Evolutionary conservation across 2,329 filamentous ascomycete genomes (phyloP).

Genomic region (Alternaria gansuensis): DNA sequence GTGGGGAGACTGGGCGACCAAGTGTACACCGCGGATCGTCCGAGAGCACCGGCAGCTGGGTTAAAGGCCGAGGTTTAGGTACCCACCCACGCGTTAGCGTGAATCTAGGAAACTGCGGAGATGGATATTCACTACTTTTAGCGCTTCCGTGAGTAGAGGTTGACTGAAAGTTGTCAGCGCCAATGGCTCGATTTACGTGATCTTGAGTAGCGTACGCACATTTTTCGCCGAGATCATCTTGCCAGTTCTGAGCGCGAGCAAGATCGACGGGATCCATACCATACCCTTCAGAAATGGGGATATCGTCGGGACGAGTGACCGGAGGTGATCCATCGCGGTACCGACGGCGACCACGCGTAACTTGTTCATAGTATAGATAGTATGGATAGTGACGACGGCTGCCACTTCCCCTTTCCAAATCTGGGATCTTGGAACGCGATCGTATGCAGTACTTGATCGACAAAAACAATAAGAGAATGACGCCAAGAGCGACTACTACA

Average conservation of each 20-base stretch:
- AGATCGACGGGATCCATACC: slow-evolving; percentile 1
- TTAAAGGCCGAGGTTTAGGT: slow-evolving; percentile 1
- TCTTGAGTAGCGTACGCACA: neutral
- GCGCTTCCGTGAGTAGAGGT: neutral
- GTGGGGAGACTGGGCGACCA: neutral
- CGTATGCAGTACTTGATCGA: slow-evolving; percentile 1
- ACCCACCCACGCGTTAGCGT: neutral
- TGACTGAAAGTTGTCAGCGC: slow-evolving; percentile 8
- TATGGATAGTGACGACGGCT: neutral
- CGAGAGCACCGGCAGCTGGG: neutral
- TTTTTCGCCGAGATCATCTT: neutral
- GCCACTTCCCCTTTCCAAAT: neutral
- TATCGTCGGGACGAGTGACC: neutral
- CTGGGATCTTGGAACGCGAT: neutral
- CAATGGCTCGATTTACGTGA: neutral
- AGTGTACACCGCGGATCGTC: neutral
- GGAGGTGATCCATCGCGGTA: neutral
- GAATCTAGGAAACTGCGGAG: neutral
- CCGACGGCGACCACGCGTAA: neutral
- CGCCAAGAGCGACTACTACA: neutral
- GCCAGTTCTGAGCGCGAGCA: slow-evolving; percentile 4
- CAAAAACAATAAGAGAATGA: neutral
- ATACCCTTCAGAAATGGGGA: slow-evolving; percentile 1
- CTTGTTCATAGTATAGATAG: neutral
- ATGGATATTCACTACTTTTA: neutral